phyloP scores from a whole-genome alignment of 192 early-diverging fungal species.

The Rhizophagus sp. region DNA sequence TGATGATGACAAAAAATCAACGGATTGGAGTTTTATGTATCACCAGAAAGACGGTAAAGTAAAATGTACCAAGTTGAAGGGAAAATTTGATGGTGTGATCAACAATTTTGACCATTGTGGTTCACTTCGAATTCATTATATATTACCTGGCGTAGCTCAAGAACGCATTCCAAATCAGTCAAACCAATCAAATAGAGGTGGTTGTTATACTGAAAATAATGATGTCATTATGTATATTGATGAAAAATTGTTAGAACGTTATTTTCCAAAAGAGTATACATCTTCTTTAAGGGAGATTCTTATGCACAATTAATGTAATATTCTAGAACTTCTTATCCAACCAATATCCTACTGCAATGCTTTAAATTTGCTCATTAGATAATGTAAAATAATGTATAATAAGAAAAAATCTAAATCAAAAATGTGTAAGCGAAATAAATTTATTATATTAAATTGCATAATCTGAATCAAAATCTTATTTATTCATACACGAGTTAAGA shows the following conservation, averaged over 20 bases:
- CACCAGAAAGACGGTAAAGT: too few relatives aligned
- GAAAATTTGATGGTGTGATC: too few relatives aligned
- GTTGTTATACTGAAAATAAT: neutral
- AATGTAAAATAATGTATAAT: neutral
- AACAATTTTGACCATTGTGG: neutral
- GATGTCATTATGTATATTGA: neutral
- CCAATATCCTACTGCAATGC: neutral
- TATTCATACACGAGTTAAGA: too few relatives aligned
- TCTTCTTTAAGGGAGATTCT: neutral
- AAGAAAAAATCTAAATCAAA: neutral
- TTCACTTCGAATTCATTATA: neutral
- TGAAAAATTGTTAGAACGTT: neutral
- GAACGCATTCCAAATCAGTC: neutral
- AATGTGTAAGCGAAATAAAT: neutral
- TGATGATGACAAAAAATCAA: too few relatives aligned
- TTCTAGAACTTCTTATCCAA: neutral
- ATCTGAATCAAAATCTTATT: neutral
- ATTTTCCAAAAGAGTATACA: neutral
- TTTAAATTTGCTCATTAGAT: neutral
- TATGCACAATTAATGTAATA: neutral
- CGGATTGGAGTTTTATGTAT: too few relatives aligned
- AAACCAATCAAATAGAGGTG: neutral
- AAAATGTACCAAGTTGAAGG: too few relatives aligned
- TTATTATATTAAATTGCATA: neutral
- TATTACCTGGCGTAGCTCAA: neutral